Percentiles rank a stretch among this genome's conserved stretches.
These are phyloP conservation scores for Zygoascus hellenicus DNA, from an alignment of 1,139 yeast species.

Conservation along the genomic window DNA sequence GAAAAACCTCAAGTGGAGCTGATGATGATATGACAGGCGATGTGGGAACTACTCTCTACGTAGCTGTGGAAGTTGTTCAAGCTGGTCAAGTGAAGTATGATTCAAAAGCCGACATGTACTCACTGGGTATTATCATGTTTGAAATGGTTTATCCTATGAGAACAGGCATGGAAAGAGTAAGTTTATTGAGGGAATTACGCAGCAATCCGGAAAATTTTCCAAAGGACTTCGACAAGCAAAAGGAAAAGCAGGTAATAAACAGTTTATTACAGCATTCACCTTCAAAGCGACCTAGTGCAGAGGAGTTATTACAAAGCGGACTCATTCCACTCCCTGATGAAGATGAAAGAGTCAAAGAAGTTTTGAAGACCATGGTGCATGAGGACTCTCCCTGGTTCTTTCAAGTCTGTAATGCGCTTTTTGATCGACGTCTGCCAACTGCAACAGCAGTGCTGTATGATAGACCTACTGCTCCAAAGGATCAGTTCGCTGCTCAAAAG, in stretches of 20 bases:
- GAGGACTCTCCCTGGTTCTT: constrained; percentile 79
- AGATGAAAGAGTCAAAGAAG: constrained; percentile 84
- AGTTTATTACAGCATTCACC: constrained; percentile 75
- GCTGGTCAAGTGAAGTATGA: constrained; percentile 43
- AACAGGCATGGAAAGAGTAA: constrained; percentile 91
- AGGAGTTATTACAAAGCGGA: constrained; percentile 68
- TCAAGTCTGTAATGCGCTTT: constrained; percentile 80
- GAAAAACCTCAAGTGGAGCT: constrained; percentile 16
- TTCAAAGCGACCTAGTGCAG: constrained; percentile 69
- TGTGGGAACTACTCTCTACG: constrained; percentile 89
- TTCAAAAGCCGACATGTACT: constrained; percentile 93
- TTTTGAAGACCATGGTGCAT: constrained; percentile 74
- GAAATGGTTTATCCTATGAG: constrained; percentile 82
- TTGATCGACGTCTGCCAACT: constrained; percentile 73
- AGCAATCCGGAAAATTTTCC: constrained; percentile 60
- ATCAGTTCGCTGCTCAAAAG: constrained; percentile 10
- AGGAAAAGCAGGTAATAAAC: constrained; percentile 62
- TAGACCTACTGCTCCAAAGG: constrained; percentile 28
- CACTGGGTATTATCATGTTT: constrained; percentile 87
- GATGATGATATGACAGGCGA: constrained; percentile 83
- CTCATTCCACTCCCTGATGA: constrained; percentile 83
- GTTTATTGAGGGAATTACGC: constrained; percentile 59
- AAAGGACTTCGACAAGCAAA: constrained; percentile 47
- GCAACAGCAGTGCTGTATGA: constrained; percentile 83
- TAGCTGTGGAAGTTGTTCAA: constrained; percentile 61